phyloP scores from a whole-genome alignment of 73 alveolate species.

The Tetrahymena malaccensis region DNA sequence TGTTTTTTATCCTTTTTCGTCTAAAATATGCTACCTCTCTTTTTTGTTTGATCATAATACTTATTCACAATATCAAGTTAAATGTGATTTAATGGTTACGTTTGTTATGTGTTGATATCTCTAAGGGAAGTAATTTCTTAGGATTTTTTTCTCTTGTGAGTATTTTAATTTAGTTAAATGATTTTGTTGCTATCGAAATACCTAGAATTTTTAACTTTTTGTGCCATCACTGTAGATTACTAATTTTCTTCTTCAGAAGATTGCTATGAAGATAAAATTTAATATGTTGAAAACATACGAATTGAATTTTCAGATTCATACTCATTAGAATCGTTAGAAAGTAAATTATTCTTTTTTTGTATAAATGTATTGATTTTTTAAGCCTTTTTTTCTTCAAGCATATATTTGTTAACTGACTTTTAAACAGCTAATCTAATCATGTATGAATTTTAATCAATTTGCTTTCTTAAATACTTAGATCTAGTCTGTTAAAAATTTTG shows the following conservation, averaged over 20 bases:
- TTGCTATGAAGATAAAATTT: background rate
- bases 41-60: background rate
- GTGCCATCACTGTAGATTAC: background rate
- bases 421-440: background rate
- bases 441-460: background rate
- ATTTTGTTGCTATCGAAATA: too few species aligned
- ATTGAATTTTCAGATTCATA: background rate
- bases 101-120: background rate
- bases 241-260: background rate
- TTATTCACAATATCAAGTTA: background rate
- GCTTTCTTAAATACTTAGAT: background rate
- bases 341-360: too few species aligned
- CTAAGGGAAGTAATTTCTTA: background rate
- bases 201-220: background rate
- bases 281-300: background rate
- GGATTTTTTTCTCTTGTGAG: background rate
- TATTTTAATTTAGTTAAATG: background rate
- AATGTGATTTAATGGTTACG: background rate
- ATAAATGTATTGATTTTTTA: too few species aligned
- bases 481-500: background rate
- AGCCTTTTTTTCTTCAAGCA: background rate
- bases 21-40: background rate
- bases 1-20: background rate
- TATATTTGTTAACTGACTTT: background rate
- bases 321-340: background rate